Evolutionary conservation across 768 basidiomycete species (phyloP), one percentile per base, ranked within the genome.

Genomic region (Mycena haematopus): DNA sequence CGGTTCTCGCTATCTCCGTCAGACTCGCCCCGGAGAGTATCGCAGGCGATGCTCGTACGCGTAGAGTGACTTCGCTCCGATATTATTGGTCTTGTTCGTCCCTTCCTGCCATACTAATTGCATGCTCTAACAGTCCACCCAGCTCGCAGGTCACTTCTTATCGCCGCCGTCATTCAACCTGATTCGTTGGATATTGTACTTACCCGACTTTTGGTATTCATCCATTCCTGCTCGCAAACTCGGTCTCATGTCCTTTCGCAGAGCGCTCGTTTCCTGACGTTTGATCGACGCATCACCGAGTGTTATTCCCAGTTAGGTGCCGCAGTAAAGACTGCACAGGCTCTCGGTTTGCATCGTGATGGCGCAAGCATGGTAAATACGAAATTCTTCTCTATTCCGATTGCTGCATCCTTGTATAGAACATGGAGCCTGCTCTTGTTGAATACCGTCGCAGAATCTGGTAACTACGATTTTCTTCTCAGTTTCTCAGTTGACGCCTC

Each of bases 271-370:
- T 85, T 85, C 70, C 71, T 86, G 56, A 86, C 86, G 65, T 85
- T 93, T 70, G 91, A 93, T 71, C 86, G 91, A 51, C 86, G 92
- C 50, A 91, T 96, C 61, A 95, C 95, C 9, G 95, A 97, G 77
- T 95, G 95, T 70, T 98, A 95, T 94, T 94, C 92, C 72, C 94
- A 96, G 70, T 80, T 98, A 19, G 95, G 95, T 36, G 95, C 95
- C 7, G 93, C 93, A 51, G 89, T 98, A 15, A 78, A 95, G 62
- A 97, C 95, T 33, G 95, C 95, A 10, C 95, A 96, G 70, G 95
- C 95, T 3, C 85, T 98, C 22, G 96, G 95, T 10, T 77, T 98
- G 36, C 95, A 97, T 76, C 84, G 95, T 53, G 95, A 98, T 75
- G 92, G 91, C 11, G 84, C 88, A 1, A 87, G 86, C 35, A 87